Conservation (phyloP, 1,284 basidiomycete genomes). For the Cutaneotrichosporon daszewskae region DNA sequence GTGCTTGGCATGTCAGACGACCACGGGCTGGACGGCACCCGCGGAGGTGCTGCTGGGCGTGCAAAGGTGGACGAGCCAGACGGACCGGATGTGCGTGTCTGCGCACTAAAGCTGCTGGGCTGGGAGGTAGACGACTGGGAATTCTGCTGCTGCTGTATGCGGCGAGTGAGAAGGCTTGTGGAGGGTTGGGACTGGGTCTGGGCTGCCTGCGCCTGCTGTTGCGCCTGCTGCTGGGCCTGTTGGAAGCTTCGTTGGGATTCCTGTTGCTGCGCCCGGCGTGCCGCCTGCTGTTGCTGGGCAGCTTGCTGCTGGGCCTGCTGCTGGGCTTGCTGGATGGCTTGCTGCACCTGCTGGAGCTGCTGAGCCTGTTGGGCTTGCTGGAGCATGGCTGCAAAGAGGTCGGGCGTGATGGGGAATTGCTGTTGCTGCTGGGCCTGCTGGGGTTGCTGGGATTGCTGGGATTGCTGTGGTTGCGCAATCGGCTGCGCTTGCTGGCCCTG, state of each 20-base stretch:
- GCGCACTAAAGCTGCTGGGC: background rate
- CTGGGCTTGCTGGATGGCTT: conserved; percentile 6
- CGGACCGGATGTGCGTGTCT: background rate
- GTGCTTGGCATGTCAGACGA: background rate
- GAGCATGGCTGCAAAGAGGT: conserved; percentile 8
- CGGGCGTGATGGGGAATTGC: conserved; percentile 3
- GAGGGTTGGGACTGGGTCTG: conserved; percentile 6
- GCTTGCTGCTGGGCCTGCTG: conserved; percentile 11
- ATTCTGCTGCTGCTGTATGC: conserved; percentile 27
- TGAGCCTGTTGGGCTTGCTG: conserved; percentile 9
- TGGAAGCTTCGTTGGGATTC: too few relatives aligned
- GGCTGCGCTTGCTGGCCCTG: conserved; percentile 1
- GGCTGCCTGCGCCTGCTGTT: conserved; percentile 2
- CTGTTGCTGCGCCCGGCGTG: conserved; percentile 6
- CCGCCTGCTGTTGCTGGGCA: conserved; percentile 9
- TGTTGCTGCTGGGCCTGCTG: conserved; percentile 2
- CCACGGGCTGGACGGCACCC: background rate
- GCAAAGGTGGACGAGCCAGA: background rate
- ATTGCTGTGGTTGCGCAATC: background rate
- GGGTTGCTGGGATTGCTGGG: conserved; percentile 4
- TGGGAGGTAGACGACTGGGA: conserved; percentile 2
- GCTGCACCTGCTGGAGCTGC: conserved; percentile 4
- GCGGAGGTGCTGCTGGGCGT: background rate
- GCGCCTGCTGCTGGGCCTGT: conserved; percentile 1
- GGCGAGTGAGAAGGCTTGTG: conserved; percentile 29